Evolutionary conservation across 2,329 filamentous ascomycete species (phyloP).

Genomic region (Monilinia laxa): DNA sequence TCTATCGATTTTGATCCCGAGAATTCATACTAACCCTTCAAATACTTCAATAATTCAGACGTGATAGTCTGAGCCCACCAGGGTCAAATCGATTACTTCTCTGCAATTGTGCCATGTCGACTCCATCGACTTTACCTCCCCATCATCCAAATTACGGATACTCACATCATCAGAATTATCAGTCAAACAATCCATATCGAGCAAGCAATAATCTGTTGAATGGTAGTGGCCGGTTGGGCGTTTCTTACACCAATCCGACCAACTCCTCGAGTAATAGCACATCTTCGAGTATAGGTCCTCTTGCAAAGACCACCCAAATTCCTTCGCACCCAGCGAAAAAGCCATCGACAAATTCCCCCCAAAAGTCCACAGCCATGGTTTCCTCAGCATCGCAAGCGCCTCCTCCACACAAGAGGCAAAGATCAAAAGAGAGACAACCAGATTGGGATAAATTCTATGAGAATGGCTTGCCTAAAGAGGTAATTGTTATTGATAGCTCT

Average conservation of each 20-base stretch:
- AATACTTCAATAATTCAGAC: conserved; percentile 15
- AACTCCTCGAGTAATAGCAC: conserved; percentile 38
- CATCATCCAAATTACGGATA: conserved; percentile 65
- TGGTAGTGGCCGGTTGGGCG: conserved; percentile 38
- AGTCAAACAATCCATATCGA: conserved; percentile 54
- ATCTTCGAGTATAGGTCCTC: conserved; percentile 33
- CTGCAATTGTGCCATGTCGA: conserved; percentile 62
- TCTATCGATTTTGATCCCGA: conserved; percentile 5
- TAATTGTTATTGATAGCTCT: conserved; percentile 77
- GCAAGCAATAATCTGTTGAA: conserved; percentile 44
- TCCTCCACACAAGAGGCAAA: conserved; percentile 44
- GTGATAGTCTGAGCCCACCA: conserved; percentile 25
- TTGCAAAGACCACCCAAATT: conserved; percentile 32
- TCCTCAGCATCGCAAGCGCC: conserved; percentile 32
- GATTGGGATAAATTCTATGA: conserved; percentile 82
- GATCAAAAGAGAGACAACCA: conserved; percentile 53
- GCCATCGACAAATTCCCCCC: conserved; percentile 30
- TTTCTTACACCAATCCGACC: conserved; percentile 37
- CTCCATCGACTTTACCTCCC: conserved; percentile 71
- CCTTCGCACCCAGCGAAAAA: conserved; percentile 24
- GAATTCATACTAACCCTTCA: conserved; percentile 1
- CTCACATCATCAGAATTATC: conserved; percentile 56
- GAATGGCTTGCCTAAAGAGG: conserved; percentile 79
- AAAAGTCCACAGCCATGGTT: conserved; percentile 42
- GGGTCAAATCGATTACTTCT: conserved; percentile 29